Conservation (phyloP, 768 basidiomycete genomes). For the Mycena alexandri region DNA sequence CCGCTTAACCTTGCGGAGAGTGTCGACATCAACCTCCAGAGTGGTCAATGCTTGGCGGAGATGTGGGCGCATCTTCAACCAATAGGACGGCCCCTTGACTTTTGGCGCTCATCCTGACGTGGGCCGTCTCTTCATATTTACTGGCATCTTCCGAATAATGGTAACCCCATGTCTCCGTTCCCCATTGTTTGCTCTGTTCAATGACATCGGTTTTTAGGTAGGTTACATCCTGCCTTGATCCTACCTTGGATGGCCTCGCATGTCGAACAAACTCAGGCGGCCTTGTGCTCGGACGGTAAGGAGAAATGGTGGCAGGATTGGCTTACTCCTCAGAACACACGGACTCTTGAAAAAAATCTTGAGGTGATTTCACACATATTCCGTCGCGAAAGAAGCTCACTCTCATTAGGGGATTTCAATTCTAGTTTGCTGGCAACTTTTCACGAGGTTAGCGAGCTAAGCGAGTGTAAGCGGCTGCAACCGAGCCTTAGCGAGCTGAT, state of each 20-base stretch:
- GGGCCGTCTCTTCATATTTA: conserved; percentile 33
- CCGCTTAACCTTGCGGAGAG: conserved; percentile 35
- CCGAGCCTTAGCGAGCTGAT: too few species aligned
- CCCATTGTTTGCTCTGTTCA: too few species aligned
- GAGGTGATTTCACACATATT: conserved; percentile 14
- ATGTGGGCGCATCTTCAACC: conserved; percentile 38
- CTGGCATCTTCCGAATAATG: conserved; percentile 39
- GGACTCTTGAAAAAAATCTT: conserved; percentile 37
- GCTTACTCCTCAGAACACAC: conserved; percentile 34
- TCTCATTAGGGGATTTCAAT: too few species aligned
- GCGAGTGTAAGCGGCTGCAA: too few species aligned
- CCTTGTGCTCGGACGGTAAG: conserved; percentile 27
- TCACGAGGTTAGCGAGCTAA: too few species aligned
- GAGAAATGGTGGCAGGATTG: conserved; percentile 39
- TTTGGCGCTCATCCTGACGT: conserved; percentile 36
- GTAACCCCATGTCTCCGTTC: background rate
- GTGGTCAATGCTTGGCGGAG: conserved; percentile 38
- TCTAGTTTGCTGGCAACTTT: too few species aligned
- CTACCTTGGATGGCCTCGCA: conserved; percentile 37
- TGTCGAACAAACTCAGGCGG: conserved; percentile 38
- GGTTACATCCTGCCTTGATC: too few species aligned
- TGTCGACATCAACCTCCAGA: conserved; percentile 30
- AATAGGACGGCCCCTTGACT: conserved; percentile 35
- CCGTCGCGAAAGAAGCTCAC: too few species aligned
- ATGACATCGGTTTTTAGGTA: too few species aligned